Conservation (phyloP, 2,329 filamentous ascomycete species). For the Dactylellina parvicollis region DNA sequence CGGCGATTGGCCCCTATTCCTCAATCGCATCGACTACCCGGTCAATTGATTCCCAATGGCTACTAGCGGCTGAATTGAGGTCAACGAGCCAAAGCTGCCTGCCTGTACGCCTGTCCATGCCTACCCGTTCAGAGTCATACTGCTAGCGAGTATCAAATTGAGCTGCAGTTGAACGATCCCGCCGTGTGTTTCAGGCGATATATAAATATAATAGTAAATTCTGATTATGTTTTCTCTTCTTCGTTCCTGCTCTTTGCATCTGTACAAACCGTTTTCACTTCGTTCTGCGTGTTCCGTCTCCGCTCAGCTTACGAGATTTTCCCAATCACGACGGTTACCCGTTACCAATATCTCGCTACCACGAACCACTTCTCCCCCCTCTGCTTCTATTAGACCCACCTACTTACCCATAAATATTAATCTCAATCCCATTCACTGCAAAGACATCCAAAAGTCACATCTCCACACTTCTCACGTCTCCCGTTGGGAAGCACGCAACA, state of each 20-base stretch:
- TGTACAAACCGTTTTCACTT: slow-evolving; percentile 16
- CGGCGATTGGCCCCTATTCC: no score
- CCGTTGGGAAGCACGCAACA: slow-evolving; percentile 5
- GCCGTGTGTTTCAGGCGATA: slow-evolving; percentile 27
- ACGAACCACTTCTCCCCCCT: background rate
- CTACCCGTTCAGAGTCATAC: slow-evolving; percentile 32
- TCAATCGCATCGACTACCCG: background rate
- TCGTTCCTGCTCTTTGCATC: slow-evolving; percentile 6
- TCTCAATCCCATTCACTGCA: background rate
- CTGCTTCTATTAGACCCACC: background rate
- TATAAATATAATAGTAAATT: slow-evolving; percentile 19
- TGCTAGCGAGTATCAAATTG: background rate
- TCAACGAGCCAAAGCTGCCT: background rate
- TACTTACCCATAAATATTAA: background rate
- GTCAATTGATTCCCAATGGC: background rate
- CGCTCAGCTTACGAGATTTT: slow-evolving; percentile 12
- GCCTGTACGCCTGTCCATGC: slow-evolving; percentile 7
- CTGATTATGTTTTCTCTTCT: slow-evolving; percentile 16
- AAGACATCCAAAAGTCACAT: background rate
- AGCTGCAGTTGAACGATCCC: no score
- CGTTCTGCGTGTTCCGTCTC: slow-evolving; percentile 1
- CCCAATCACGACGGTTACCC: slow-evolving; percentile 10
- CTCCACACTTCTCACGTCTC: slow-evolving; percentile 18
- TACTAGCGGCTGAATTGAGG: background rate
- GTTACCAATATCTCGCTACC: background rate